Evolutionary conservation across 768 basidiomycete species (phyloP).

Genomic region (Hygrophoropsis aurantiaca): DNA sequence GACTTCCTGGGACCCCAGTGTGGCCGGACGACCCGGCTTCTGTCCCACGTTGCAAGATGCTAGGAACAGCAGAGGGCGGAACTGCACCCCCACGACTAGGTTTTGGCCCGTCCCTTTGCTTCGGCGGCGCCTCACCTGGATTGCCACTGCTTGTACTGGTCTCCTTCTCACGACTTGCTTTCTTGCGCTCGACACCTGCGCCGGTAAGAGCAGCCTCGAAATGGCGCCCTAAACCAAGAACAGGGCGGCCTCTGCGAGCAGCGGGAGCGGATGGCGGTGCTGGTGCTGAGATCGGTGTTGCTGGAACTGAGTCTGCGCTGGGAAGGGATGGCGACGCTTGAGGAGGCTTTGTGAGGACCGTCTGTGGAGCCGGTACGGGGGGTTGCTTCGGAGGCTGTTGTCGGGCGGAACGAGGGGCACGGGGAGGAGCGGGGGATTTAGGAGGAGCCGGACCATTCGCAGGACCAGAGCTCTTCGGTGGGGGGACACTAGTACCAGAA

Average conservation of each 20-base stretch:
- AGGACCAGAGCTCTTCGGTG: neutral
- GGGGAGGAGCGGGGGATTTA: neutral
- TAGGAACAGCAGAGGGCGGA: slow-evolving; percentile 7
- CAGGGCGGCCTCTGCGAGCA: slow-evolving; percentile 50
- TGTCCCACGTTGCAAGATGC: slow-evolving; percentile 24
- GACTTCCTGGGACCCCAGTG: slow-evolving; percentile 6
- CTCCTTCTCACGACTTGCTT: slow-evolving; percentile 28
- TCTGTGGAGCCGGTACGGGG: neutral
- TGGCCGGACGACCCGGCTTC: neutral
- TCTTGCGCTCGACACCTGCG: slow-evolving; percentile 49
- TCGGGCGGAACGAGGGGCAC: slow-evolving; percentile 17
- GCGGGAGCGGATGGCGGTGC: slow-evolving; percentile 13
- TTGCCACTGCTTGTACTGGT: slow-evolving; percentile 15
- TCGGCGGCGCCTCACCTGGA: neutral
- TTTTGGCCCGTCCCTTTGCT: slow-evolving; percentile 13
- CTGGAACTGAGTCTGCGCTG: neutral
- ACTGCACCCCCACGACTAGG: slow-evolving; percentile 11
- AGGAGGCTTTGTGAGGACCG: neutral
- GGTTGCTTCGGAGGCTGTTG: slow-evolving; percentile 11
- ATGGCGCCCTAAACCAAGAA: slow-evolving; percentile 63
- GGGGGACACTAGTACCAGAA: too few species aligned
- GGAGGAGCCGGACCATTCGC: neutral
- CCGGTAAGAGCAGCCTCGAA: slow-evolving; percentile 74
- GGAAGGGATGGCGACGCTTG: neutral
- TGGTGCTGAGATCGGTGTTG: slow-evolving; percentile 7